Evolutionary conservation across 371 early-diverging fungal species (phyloP).

Genomic region (Mortierella sp.): DNA sequence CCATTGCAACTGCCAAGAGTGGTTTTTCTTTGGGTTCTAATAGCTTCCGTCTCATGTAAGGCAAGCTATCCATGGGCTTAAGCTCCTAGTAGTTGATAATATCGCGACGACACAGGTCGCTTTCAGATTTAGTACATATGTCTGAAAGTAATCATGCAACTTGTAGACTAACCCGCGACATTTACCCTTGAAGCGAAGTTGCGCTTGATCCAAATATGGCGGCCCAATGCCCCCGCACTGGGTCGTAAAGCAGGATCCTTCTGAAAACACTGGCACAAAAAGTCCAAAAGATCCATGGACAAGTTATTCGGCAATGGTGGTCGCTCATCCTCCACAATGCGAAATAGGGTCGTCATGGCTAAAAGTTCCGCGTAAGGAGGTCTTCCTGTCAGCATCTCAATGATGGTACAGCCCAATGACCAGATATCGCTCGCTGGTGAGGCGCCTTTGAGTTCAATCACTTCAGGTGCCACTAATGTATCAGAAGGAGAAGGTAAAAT

Average conservation of each 20-base stretch:
- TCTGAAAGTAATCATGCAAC: not conserved
- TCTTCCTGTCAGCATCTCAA: conserved; percentile 88
- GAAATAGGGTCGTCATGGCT: conserved; percentile 90
- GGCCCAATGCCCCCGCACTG: conserved; percentile 74
- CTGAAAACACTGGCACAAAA: conserved; percentile 84
- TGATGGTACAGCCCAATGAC: conserved; percentile 88
- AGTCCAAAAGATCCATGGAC: conserved; percentile 80
- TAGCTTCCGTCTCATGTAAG: conserved; percentile 43
- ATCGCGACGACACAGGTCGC: not conserved
- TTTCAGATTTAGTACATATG: not conserved
- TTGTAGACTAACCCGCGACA: not conserved
- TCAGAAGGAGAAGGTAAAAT: not conserved
- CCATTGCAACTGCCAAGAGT: conserved; percentile 10
- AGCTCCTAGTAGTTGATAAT: conserved; percentile 26
- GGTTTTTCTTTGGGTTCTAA: conserved; percentile 38
- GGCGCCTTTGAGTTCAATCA: conserved; percentile 87
- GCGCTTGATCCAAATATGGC: conserved; percentile 78
- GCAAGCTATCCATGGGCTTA: conserved; percentile 55
- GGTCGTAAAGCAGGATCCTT: conserved; percentile 82
- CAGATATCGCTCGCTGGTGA: conserved; percentile 91
- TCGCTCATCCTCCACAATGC: conserved; percentile 89
- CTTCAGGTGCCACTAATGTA: conserved; percentile 94
- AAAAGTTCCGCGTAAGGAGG: conserved; percentile 88
- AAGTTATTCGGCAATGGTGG: conserved; percentile 90
- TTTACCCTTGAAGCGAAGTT: conserved; percentile 40